A percentile compares a stretch with the other conserved stretches of the same genome.
These are phyloP conservation scores for Cordyceps cicadae DNA, from an alignment of 2,329 filamentous ascomycete genomes.

Conservation along the genomic window DNA sequence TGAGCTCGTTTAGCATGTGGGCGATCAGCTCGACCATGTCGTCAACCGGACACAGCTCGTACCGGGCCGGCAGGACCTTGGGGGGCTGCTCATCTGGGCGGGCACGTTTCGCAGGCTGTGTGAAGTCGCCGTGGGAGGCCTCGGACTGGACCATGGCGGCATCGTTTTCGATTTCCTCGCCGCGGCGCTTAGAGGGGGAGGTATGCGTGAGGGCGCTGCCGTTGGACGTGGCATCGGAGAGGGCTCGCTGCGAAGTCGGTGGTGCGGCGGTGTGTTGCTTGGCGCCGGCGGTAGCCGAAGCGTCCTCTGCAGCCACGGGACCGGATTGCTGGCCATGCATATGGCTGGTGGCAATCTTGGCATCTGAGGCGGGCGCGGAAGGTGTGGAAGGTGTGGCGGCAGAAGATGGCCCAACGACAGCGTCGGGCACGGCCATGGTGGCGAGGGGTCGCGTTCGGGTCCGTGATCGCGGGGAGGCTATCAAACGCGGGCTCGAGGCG, in stretches of 20 bases:
- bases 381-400: not conserved
- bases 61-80: conserved; percentile 60
- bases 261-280: not conserved
- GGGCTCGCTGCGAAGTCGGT: not conserved
- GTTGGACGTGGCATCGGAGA: not conserved
- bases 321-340: not conserved
- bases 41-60: conserved; percentile 73
- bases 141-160: not conserved
- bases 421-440: not conserved
- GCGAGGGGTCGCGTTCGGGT: not conserved
- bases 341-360: not conserved
- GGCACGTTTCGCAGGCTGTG: conserved; percentile 41
- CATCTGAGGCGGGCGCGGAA: not conserved
- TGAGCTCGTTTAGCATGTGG: conserved; percentile 92
- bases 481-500: not conserved
- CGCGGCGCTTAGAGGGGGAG: conserved; percentile 7
- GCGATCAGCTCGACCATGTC: conserved; percentile 87
- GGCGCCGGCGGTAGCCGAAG: not conserved
- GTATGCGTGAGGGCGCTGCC: not conserved
- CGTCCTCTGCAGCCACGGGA: not conserved
- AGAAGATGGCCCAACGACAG: not conserved
- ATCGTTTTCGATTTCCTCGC: not conserved
- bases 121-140: conserved; percentile 13
- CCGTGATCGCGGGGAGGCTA: not conserved
- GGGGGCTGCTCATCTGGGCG: conserved; percentile 42